Base-by-base conservation (phyloP, 768 basidiomycete species). In the Mycena leptocephala region DNA sequence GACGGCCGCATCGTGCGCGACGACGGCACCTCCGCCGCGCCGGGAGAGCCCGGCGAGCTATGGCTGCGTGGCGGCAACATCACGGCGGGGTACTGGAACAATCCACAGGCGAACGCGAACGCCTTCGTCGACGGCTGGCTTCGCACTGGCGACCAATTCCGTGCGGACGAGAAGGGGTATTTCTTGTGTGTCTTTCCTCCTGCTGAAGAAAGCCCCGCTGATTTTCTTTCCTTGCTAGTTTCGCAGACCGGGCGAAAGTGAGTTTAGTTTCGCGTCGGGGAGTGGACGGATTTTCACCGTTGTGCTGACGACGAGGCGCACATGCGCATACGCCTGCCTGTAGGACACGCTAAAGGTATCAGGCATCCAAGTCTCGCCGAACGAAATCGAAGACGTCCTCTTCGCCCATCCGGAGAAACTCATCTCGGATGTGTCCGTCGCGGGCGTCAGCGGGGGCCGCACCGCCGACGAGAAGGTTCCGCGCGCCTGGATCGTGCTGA, bases 291-390 rank as follows among this genome's bases (percentile, higher is more conserved):
- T 22, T 32, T 13, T 2, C 28, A 13, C 28, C 28, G 18, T 16
- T 20, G 30, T 33, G 55, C 62, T 72, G 63, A 71, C 14, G 39
- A n/a, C 24, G 5, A 14, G 26, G 16, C 61, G 63, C 43, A 6
- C 43, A 46, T 59, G 28, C 62, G n/a, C n/a, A n/a, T n/a, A n/a
- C n/a, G n/a, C n/a, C 78, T 92, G n/a, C 43, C 16, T 59, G 28
- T 61, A 95, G 92, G 95, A 96, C 80, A 95, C 92, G 0, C 87
- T 96, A 26, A 96, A 96, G 81, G 89, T 96, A 3, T 95, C 94
- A 0, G 95, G 95, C 5, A 87, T 87, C 61, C 95, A 96, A 83
- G 95, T 96, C 0, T 95, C 95, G 0, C 95, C 95, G 0, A 89
- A 90, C 20, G 95, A 96, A 81, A 93, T 96, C 65, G 95, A 96